phyloP scores from a whole-genome alignment of 1,284 basidiomycete genomes.

The Athelia psychrophila region DNA sequence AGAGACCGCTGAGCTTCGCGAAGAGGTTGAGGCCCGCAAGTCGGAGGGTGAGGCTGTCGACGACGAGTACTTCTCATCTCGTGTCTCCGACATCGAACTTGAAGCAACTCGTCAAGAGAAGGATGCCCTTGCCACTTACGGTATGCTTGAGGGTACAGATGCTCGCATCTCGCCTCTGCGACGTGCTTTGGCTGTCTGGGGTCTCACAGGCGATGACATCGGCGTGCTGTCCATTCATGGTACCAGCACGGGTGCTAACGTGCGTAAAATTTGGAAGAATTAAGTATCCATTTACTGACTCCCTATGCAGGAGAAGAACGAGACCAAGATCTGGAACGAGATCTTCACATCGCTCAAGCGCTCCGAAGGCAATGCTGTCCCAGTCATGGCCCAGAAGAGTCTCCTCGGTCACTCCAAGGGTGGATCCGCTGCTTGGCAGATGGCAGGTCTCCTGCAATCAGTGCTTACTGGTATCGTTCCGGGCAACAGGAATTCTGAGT shows the following conservation, averaged over 20 bases:
- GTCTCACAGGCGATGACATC: constrained; percentile 89
- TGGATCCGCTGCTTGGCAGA: constrained; percentile 97
- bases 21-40: constrained; percentile 69
- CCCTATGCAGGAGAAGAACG: constrained; percentile 84
- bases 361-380: constrained; percentile 91
- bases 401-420: constrained; percentile 96
- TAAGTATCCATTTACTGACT: constrained; percentile 5
- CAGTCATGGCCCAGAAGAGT: constrained; percentile 97
- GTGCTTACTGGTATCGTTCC: constrained; percentile 87
- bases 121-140: constrained; percentile 85
- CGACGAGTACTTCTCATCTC: constrained; percentile 68
- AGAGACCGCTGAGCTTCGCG: constrained; percentile 80
- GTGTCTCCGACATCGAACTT: constrained; percentile 81
- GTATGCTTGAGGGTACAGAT: constrained; percentile 91
- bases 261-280: constrained; percentile 25
- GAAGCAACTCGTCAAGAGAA: constrained; percentile 91
- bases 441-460: constrained; percentile 90
- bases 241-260: constrained; percentile 95
- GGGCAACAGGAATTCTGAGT: constrained; percentile 97
- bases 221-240: constrained; percentile 89
- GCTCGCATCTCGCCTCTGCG: constrained; percentile 87
- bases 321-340: constrained; percentile 95
- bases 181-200: constrained; percentile 95
- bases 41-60: constrained; percentile 51
- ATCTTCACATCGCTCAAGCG: constrained; percentile 88